Conservation (phyloP, 2,329 filamentous ascomycete genomes). For the Parastagonospora nodorum region DNA sequence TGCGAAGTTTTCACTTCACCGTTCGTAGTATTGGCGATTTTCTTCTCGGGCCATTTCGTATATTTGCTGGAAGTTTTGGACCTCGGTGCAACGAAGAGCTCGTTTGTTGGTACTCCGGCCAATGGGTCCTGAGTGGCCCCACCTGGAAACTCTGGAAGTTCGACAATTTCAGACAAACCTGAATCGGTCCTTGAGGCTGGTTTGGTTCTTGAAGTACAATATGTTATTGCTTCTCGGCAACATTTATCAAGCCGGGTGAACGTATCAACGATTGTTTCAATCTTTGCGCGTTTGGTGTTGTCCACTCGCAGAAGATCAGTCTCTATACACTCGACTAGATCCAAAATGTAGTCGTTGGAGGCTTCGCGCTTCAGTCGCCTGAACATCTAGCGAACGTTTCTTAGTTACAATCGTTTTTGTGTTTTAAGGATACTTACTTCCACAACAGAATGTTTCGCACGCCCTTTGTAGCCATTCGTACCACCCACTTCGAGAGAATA, state of each 20-base stretch:
- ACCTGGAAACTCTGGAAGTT: too few relatives aligned
- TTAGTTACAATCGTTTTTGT: background rate
- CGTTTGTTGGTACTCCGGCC: too few relatives aligned
- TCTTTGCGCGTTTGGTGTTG: background rate
- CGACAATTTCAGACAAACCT: too few relatives aligned
- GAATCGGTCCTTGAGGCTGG: background rate
- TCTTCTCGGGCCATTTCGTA: too few relatives aligned
- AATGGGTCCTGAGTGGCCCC: too few relatives aligned
- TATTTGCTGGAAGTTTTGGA: too few relatives aligned
- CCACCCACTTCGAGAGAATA: background rate
- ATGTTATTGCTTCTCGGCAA: background rate
- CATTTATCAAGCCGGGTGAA: background rate
- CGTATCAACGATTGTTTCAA: background rate
- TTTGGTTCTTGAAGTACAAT: background rate
- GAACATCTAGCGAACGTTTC: background rate
- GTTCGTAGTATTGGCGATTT: too few relatives aligned
- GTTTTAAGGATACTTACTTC: background rate
- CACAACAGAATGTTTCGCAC: background rate
- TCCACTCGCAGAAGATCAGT: background rate
- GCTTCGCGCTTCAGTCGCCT: background rate
- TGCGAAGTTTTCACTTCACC: too few relatives aligned
- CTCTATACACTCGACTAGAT: conserved; percentile 1
- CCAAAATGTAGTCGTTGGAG: conserved; percentile 4
- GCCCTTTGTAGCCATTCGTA: background rate
- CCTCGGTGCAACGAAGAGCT: too few relatives aligned